phyloP scores from a whole-genome alignment of 768 basidiomycete species.

The Phylloporus sp. region DNA sequence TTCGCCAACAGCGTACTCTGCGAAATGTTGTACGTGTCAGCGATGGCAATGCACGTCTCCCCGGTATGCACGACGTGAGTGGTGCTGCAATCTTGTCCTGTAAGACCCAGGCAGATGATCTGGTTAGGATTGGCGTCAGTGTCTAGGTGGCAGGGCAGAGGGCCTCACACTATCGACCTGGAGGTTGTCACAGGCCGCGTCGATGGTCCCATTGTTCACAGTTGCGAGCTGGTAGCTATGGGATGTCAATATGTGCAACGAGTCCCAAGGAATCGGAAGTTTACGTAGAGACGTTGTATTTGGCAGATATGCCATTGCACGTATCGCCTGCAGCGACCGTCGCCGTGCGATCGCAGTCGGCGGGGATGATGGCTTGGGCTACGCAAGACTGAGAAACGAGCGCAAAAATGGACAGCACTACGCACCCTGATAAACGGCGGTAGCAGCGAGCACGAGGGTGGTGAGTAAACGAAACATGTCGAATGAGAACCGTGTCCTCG shows the following conservation, averaged over 20 bases:
- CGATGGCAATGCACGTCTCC: conserved; percentile 49
- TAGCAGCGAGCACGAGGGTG: conserved; percentile 14
- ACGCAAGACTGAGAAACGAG: conserved; percentile 19
- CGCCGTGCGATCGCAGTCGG: conserved; percentile 54
- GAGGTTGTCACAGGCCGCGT: conserved; percentile 54
- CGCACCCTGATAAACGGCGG: conserved; percentile 16
- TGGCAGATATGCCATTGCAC: conserved; percentile 62
- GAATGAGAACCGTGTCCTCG: not conserved
- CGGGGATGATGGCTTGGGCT: conserved; percentile 41
- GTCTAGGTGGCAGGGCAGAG: not conserved
- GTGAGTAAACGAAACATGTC: conserved; percentile 19
- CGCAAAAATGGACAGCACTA: not conserved
- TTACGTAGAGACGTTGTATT: conserved; percentile 58
- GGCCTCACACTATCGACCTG: conserved; percentile 41
- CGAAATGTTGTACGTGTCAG: conserved; percentile 37
- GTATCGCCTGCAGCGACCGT: conserved; percentile 54
- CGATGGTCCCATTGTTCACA: conserved; percentile 45
- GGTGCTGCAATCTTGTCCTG: conserved; percentile 52
- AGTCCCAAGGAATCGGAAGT: conserved; percentile 18
- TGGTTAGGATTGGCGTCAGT: conserved; percentile 14
- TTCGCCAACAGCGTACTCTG: conserved; percentile 47
- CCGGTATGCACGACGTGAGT: conserved; percentile 42
- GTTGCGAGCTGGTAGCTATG: conserved; percentile 53
- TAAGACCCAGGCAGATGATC: conserved; percentile 52
- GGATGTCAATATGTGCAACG: not conserved